Percentiles rank a stretch among this genome's conserved stretches.
These are phyloP conservation scores for Rhodotorula sp. DNA, from an alignment of 1,284 basidiomycete genomes.

Conservation along the genomic window DNA sequence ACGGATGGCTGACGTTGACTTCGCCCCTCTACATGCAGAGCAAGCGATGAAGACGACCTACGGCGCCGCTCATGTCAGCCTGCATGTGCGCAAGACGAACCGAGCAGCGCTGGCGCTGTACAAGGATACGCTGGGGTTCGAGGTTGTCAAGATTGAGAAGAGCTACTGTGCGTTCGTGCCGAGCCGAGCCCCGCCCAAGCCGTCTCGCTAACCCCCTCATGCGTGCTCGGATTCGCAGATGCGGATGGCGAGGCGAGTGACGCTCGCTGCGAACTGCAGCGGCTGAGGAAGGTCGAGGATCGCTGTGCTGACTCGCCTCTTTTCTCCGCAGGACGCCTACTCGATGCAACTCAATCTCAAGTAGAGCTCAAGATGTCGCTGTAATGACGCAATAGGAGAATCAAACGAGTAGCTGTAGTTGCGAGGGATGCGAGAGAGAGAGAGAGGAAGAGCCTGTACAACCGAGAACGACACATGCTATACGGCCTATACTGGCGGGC, in stretches of 20 bases:
- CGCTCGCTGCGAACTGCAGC: slow-evolving; percentile 30
- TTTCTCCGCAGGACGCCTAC: slow-evolving; percentile 24
- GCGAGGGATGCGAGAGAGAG: too few relatives aligned
- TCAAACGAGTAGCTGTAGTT: too few relatives aligned
- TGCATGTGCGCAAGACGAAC: slow-evolving; percentile 86
- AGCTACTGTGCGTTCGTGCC: slow-evolving; percentile 59
- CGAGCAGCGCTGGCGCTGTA: slow-evolving; percentile 78
- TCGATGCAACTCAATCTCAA: slow-evolving; percentile 28
- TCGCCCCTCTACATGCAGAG: slow-evolving; percentile 54
- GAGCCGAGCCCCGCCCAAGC: slow-evolving; percentile 3
- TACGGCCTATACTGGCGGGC: too few relatives aligned
- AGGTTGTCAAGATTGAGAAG: slow-evolving; percentile 69
- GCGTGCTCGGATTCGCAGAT: slow-evolving; percentile 26
- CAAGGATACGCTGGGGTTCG: slow-evolving; percentile 77
- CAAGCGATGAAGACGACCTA: slow-evolving; percentile 83
- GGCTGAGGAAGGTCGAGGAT: not conserved
- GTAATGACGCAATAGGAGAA: not conserved
- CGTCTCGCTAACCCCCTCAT: too few relatives aligned
- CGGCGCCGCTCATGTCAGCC: slow-evolving; percentile 69
- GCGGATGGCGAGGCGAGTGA: slow-evolving; percentile 56
- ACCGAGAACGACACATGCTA: too few relatives aligned
- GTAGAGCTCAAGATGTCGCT: not conserved
- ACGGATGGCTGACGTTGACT: not conserved
- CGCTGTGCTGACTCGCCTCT: not conserved
- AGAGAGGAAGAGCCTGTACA: too few relatives aligned